phyloP scores from a whole-genome alignment of 106 monocot genomes.

The Apostasia shenzhenica region DNA sequence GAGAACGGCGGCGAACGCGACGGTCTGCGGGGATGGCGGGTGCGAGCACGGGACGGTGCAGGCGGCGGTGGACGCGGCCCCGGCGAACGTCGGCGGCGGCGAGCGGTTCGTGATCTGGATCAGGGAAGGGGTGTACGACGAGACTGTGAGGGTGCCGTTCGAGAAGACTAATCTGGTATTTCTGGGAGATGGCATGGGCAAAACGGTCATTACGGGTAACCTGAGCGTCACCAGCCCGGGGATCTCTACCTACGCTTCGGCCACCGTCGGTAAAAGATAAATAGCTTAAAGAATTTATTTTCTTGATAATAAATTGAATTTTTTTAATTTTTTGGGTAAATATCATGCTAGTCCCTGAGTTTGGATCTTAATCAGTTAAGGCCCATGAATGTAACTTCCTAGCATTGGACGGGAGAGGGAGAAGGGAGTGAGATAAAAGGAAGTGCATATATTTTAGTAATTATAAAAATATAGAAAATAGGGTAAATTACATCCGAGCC shows the following conservation, averaged over 20 bases:
- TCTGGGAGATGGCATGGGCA: constrained; percentile 72
- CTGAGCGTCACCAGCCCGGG: constrained; percentile 29
- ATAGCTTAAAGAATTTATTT: background rate
- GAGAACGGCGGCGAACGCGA: constrained; percentile 15
- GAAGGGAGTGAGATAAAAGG: no score
- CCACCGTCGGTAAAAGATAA: constrained; percentile 43
- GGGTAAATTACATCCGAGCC: no score
- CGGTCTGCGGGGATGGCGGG: constrained; percentile 30
- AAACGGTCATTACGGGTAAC: constrained; percentile 55
- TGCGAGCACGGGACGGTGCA: constrained; percentile 32
- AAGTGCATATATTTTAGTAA: no score
- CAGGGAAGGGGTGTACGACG: constrained; percentile 53
- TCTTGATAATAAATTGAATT: background rate
- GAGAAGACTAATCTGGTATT: constrained; percentile 62
- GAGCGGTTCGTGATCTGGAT: constrained; percentile 47
- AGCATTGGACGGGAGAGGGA: background rate
- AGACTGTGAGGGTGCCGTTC: constrained; percentile 51
- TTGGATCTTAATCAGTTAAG: background rate
- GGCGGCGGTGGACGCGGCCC: constrained; percentile 60
- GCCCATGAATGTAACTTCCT: background rate
- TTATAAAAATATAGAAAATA: no score
- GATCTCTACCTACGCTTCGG: constrained; percentile 52
- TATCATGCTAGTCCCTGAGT: background rate
- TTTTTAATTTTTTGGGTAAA: background rate
- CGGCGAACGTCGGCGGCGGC: constrained; percentile 12